phyloP scores from a whole-genome alignment of 257 asterid genomes.

The Euphrasia confusa region DNA sequence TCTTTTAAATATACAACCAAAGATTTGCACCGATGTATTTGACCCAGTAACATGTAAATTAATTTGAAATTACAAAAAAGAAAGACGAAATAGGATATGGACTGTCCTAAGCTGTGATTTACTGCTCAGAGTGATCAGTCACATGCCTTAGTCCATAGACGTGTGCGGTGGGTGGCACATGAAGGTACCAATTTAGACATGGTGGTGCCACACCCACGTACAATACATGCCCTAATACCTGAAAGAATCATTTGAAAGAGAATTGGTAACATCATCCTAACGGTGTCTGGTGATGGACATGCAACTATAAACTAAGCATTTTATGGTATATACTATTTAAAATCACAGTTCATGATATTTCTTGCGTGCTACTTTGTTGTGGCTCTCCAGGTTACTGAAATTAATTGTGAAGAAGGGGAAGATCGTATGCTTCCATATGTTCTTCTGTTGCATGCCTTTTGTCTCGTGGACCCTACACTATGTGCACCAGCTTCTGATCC shows the following conservation, averaged over 20 bases:
- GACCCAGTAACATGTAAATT: constrained; percentile 8
- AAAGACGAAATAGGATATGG: constrained; percentile 12
- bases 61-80: constrained; percentile 9
- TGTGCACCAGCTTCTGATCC: constrained; percentile 97
- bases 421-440: constrained; percentile 83
- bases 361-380: constrained; percentile 15
- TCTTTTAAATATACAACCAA: constrained; percentile 20
- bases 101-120: constrained; percentile 17
- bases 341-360: constrained; percentile 11
- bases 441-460: constrained; percentile 86
- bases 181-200: neutral
- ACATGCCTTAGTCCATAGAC: constrained; percentile 8
- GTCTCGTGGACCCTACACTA: constrained; percentile 81
- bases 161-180: constrained; percentile 8
- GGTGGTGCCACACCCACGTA: neutral
- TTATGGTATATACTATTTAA: neutral
- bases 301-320: constrained; percentile 13
- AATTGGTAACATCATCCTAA: constrained; percentile 1
- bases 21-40: constrained; percentile 9
- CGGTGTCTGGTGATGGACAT: constrained; percentile 14
- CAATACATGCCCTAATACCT: neutral
- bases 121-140: constrained; percentile 16
- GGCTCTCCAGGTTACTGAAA: constrained; percentile 71
- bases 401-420: constrained; percentile 66
- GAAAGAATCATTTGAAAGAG: constrained; percentile 7